Evolutionary conservation across 306 rosid species (phyloP).

Genomic region (Lathyrus oleraceus): DNA sequence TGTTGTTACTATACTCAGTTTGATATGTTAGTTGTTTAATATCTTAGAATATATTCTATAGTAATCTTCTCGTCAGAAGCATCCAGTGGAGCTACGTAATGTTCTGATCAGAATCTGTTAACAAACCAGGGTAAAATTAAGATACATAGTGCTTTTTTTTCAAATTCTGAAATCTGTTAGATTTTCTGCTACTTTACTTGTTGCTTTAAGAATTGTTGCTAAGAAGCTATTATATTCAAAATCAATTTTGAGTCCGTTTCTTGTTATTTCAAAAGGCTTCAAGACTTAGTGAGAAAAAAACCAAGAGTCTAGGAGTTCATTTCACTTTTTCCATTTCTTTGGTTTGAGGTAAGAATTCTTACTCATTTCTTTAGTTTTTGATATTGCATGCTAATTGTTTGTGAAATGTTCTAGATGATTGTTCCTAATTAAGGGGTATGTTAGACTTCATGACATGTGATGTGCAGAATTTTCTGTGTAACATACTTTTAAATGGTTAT

Average conservation of each 20-base stretch:
- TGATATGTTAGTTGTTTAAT: too few species aligned
- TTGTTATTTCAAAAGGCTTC: too few species aligned
- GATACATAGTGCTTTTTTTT: not conserved
- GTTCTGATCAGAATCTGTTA: slow-evolving; percentile 67
- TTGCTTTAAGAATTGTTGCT: not conserved
- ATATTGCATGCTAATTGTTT: not conserved
- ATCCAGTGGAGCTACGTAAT: slow-evolving; percentile 84
- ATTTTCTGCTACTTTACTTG: slow-evolving; percentile 8
- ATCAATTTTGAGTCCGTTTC: not conserved
- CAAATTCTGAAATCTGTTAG: slow-evolving; percentile 11
- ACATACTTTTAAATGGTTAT: too few species aligned
- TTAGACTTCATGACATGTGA: too few species aligned
- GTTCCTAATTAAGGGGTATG: not conserved
- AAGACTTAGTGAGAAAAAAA: too few species aligned
- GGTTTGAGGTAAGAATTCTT: not conserved
- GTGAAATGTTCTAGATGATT: not conserved
- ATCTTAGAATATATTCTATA: too few species aligned
- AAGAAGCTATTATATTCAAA: slow-evolving; percentile 6
- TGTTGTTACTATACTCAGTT: too few species aligned
- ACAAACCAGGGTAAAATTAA: slow-evolving; percentile 62
- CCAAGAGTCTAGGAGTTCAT: too few species aligned
- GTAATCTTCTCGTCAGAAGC: too few species aligned
- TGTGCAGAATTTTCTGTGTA: too few species aligned
- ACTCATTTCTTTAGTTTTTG: not conserved
- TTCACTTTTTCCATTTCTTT: too few species aligned